These are phyloP conservation scores for Fallopia convolvulus DNA, from an alignment of 148 eudicot species.

Conservation along the genomic window DNA sequence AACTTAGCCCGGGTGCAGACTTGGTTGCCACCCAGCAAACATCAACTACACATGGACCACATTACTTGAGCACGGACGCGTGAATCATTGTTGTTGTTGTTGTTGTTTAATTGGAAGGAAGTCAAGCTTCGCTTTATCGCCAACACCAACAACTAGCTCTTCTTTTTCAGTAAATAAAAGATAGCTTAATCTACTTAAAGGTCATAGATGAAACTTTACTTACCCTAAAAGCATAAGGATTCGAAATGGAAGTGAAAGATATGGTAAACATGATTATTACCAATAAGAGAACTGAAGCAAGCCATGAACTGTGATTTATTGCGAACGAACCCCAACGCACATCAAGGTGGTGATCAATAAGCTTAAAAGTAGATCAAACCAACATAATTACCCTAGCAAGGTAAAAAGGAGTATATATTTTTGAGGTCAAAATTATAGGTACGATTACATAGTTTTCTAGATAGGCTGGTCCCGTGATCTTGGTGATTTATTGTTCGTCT, in stretches of 20 bases:
- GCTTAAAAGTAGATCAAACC: constrained; percentile 32
- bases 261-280: background rate
- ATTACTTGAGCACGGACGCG: background rate
- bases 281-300: background rate
- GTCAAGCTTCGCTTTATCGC: too few species aligned
- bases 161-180: too few species aligned
- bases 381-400: too few species aligned
- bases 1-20: background rate
- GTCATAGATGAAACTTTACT: too few species aligned
- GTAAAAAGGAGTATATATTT: constrained; percentile 32
- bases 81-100: too few species aligned
- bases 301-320: background rate
- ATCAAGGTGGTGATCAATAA: background rate
- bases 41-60: background rate
- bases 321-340: too few species aligned
- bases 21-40: background rate
- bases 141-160: too few species aligned
- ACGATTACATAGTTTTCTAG: constrained; percentile 36
- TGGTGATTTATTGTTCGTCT: constrained; percentile 33
- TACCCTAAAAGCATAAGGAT: too few species aligned
- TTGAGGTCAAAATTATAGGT: constrained; percentile 38
- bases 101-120: too few species aligned
- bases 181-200: too few species aligned
- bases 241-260: too few species aligned
- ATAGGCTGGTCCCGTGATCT: constrained; percentile 38